Evolutionary conservation across 768 basidiomycete genomes (phyloP).

Genomic region (Crepidotus variabilis): DNA sequence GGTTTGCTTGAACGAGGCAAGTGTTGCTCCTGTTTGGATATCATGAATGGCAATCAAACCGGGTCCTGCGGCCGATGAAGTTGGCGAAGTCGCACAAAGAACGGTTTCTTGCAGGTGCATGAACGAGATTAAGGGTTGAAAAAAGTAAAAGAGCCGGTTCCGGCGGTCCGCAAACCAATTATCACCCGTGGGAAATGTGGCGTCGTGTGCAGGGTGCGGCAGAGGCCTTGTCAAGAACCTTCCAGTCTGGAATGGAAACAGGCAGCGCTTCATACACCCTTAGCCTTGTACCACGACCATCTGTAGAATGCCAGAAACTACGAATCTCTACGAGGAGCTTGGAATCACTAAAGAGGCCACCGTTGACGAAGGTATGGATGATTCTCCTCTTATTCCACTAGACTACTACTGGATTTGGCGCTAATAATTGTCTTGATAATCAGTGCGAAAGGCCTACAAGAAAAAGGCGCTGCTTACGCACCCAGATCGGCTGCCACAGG

Average conservation of each 20-base stretch:
- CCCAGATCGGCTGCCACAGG: slow-evolving; percentile 64
- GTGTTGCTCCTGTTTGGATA: slow-evolving; percentile 66
- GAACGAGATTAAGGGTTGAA: background rate
- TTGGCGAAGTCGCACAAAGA: slow-evolving; percentile 57
- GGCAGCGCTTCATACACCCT: background rate
- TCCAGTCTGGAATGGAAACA: slow-evolving; percentile 12
- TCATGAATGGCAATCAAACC: slow-evolving; percentile 79
- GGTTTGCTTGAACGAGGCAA: slow-evolving; percentile 90
- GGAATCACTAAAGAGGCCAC: slow-evolving; percentile 51
- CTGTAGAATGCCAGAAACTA: slow-evolving; percentile 26
- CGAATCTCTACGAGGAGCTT: slow-evolving; percentile 63
- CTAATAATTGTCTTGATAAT: background rate
- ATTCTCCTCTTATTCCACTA: background rate
- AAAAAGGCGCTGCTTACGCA: slow-evolving; percentile 69
- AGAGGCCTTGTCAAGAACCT: slow-evolving; percentile 25
- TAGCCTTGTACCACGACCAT: slow-evolving; percentile 6
- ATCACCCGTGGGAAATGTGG: slow-evolving; percentile 7
- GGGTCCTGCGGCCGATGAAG: slow-evolving; percentile 40
- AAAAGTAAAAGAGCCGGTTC: slow-evolving; percentile 5
- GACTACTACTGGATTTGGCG: slow-evolving; percentile 4
- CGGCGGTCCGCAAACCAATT: background rate
- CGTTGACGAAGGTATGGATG: slow-evolving; percentile 58
- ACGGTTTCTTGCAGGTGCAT: slow-evolving; percentile 72
- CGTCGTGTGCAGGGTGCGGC: slow-evolving; percentile 20
- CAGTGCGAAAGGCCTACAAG: slow-evolving; percentile 80